Base-by-base conservation (phyloP, 225 moss, liverwort and hornwort species). In the Straminergon stramineum region DNA sequence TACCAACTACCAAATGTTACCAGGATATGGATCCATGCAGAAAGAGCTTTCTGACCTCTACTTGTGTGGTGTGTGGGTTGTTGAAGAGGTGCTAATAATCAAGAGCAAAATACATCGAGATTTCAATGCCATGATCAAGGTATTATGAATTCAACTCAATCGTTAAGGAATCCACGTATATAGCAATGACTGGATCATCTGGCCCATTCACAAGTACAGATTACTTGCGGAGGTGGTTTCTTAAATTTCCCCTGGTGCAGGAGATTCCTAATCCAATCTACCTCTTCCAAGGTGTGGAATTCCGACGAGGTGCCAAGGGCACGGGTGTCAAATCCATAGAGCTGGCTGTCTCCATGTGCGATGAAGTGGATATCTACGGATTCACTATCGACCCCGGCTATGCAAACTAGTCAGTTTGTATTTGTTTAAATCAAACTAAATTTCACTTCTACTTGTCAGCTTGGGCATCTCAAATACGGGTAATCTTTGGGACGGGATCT, bases 71-170 rank as follows among this genome's bases (percentile, higher is more conserved):
- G 53, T 63, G 7, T 86, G 78, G 57, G 78, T 87, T 93, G 93
- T 53, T 45, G 91, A 93, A 65, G 95, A 95, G 77, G 94, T 95
- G 85, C 51, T 95, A 61, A 88, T 95, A 55, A 93, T 95, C 85
- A 95, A 95, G 84, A 95, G 94, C 62, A 94, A 94, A 88, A 94
- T 95, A 69, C 95, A 95, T 41, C 84, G 84, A 53, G 93, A 95
- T 90, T 93, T 94, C 91, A 94, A 92, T 86, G 90, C 91, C 60
- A 93, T 94, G 93, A 94, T 95, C 90, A 94, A 92, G 93, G 93
- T 91, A 86, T 62, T 43, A 39, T 15, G 22, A 55, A 22, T 76
- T 67, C 48, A 43, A 39, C 9, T 28, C 17, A 27, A 39, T 27
- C 17, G n/a, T 11, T 37, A 6, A 17, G 41, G 15, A 48, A 24